phyloP scores from a whole-genome alignment of 148 eudicot species.

The Chenopodium suecicum region DNA sequence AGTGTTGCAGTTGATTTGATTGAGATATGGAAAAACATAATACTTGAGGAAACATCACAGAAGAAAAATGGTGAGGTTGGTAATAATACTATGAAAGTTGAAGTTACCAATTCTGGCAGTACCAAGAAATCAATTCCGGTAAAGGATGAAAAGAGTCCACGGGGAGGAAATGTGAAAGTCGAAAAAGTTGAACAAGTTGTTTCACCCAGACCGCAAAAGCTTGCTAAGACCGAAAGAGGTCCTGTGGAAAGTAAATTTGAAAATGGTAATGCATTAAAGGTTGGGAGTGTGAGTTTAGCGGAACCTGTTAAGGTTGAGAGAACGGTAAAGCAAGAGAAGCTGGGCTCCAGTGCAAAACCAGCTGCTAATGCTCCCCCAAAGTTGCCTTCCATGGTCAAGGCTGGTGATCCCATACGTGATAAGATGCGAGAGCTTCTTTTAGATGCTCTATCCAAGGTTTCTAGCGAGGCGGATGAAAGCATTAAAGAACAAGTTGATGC shows the following conservation, averaged over 20 bases:
- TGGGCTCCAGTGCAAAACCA: slow-evolving; percentile 24
- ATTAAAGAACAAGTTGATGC: slow-evolving; percentile 43
- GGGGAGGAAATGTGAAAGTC: slow-evolving; percentile 27
- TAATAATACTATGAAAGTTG: slow-evolving; percentile 32
- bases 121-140: slow-evolving; percentile 32
- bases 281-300: slow-evolving; percentile 19
- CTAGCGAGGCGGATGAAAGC: slow-evolving; percentile 44
- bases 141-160: slow-evolving; percentile 32
- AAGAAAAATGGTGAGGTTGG: slow-evolving; percentile 45
- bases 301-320: slow-evolving; percentile 36
- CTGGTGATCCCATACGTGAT: slow-evolving; percentile 51
- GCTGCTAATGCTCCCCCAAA: slow-evolving; percentile 46
- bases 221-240: slow-evolving; percentile 34
- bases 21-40: slow-evolving; percentile 63
- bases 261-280: slow-evolving; percentile 26
- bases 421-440: slow-evolving; percentile 51
- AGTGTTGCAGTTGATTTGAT: slow-evolving; percentile 50
- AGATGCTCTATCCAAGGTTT: slow-evolving; percentile 52
- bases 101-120: slow-evolving; percentile 25
- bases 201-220: slow-evolving; percentile 38
- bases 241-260: slow-evolving; percentile 22
- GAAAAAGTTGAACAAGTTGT: slow-evolving; percentile 13
- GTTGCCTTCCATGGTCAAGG: slow-evolving; percentile 51
- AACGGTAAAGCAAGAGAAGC: slow-evolving; percentile 36
- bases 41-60: slow-evolving; percentile 46